Evolutionary conservation across 352 stramenopile species (phyloP), one percentile per base, ranked within the genome.

Genomic region (Phytophthora podocarpi): DNA sequence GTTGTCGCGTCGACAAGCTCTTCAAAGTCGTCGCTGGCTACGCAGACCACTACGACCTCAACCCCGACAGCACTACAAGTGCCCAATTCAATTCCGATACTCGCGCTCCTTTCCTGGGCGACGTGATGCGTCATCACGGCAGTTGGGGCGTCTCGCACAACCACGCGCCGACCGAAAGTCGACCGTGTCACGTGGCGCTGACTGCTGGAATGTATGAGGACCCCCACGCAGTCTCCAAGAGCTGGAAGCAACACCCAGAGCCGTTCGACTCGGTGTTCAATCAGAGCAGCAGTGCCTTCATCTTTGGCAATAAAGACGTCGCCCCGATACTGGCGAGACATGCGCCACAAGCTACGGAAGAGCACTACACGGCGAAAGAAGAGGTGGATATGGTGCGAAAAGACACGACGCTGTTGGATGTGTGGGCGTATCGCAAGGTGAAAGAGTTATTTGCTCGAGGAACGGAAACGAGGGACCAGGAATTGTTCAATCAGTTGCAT

Each of bases 181-280:
- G 86, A 1, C 84, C 86, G 4, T 87, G 86, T 20, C 86, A 93
- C 59, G 86, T 95, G 26, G 86, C 86, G 52, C 67, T 95, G 16
- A 91, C 91, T 56, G 86, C 86, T 1, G 86, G 86, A 11, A 93
- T 95, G 78, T 95, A 95, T 54, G 86, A 95, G 48, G 84, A 95
- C 55, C 84, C 91, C 27, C 90, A 86, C 56, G 84, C 86, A 11
- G 84, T 95, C 27, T 90, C 76, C 13, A 87, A 85, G 39, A 80
- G 74, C 42, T 95, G 84, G 84, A 86, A 90, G 57, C 80, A 86
- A 42, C 91, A 95, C 43, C 86, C 84, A 7, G 80, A 93, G 21
- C 79, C 91, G 13, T 95, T 93, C 48, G 84, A 95, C 66, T 93
- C 85, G 57, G 70, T 95, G 27, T 93, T 93, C 51, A 93, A 93